phyloP scores from a whole-genome alignment of 257 asterid genomes.

The Agastache rugosa region DNA sequence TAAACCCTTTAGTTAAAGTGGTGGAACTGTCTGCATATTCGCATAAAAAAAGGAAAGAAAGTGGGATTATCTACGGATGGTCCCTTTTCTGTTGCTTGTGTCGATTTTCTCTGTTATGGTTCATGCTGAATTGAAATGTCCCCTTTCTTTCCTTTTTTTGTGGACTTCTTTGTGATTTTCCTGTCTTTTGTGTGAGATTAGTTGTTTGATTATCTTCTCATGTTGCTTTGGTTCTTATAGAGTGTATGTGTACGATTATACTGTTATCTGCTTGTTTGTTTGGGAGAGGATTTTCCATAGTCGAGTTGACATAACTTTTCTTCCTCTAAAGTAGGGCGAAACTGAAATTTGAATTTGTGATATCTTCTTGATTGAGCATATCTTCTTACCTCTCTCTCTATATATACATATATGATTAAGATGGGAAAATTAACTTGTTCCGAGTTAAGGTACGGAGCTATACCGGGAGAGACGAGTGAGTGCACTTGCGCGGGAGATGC shows the following conservation, averaged over 20 bases:
- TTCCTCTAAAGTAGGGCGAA: not conserved
- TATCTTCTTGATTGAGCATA: not conserved
- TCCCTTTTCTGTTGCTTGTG: not conserved
- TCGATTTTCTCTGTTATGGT: not conserved
- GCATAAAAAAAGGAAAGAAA: not conserved
- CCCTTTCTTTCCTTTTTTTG: not conserved
- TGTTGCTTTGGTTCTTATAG: not conserved
- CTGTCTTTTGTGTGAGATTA: slow-evolving; percentile 14
- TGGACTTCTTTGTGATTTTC: not conserved
- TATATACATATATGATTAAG: not conserved
- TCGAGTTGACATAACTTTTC: not conserved
- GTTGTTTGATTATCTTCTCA: not conserved
- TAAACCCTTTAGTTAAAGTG: too few relatives aligned
- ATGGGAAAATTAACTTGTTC: too few relatives aligned
- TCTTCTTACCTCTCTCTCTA: too few relatives aligned
- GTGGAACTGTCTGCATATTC: too few relatives aligned
- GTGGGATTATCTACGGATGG: not conserved
- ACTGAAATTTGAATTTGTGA: not conserved
- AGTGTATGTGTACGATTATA: not conserved
- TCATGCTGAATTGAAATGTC: not conserved
- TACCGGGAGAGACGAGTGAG: slow-evolving; percentile 86
- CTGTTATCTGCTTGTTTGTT: not conserved
- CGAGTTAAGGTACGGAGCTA: slow-evolving; percentile 61
- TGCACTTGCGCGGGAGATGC: slow-evolving; percentile 72
- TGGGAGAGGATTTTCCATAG: not conserved